Base-by-base conservation (phyloP, 139 green algal species). In the Spirogloea muscicola region DNA sequence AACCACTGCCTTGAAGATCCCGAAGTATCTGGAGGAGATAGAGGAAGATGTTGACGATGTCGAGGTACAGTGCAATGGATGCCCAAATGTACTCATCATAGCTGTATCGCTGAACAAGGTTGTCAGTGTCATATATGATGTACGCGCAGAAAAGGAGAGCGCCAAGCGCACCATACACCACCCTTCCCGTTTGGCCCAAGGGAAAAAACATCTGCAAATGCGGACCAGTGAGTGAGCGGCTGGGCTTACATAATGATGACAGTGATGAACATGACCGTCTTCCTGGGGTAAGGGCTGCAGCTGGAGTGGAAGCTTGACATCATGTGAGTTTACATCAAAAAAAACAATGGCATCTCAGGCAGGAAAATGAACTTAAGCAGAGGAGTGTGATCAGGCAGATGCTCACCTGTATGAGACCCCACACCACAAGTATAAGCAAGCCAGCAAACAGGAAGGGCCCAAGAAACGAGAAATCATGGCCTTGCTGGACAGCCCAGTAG, bases 21-120 rank as follows among this genome's bases (percentile, higher is more conserved):
- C 39, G 42, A 21, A 77, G 60, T 9, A 80, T 21, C 4, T 62
- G 3, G 40, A 92, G 60, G 36, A 92, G 84, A 66, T 84, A 68
- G n/a, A 92, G 46, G 61, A 93, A 93, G 1, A 93, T 59, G 60
- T 93, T 93, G 73, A 93, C 82, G 31, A 93, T 83, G 63, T 91
- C 83, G 1, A 93, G 70, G 60, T 93, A 93, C n/a, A 93, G 72
- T 0, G 49, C 68, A 16, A 93, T 58, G 3, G 67, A 76, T 0
- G 83, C 88, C 84, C 83, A 89, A 0, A 93, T 75, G 55, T 92
- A 93, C 2, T 93, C 86, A 61, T 94, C 88, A 44, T 79, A 79
- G 4, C 9, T 33, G 37, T 79, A 78, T 13, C 63, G 71, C 2
- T 65, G n/a, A 4, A 79, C 21, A 3, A 79, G 60, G 41, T 79